phyloP scores from a whole-genome alignment of 768 basidiomycete genomes.

The Sistotremastrum niveocremeum region DNA sequence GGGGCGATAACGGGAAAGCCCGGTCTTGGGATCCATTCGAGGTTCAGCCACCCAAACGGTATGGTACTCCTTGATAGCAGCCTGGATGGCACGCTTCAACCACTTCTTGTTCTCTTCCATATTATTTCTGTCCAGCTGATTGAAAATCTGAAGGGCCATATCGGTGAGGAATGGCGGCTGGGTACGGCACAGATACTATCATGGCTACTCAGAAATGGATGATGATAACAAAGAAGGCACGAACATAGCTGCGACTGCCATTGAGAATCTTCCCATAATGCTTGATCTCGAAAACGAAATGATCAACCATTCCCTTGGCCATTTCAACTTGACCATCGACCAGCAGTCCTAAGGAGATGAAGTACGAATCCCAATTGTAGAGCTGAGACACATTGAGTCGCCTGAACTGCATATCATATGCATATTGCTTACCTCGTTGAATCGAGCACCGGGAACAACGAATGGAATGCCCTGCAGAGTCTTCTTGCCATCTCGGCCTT shows the following conservation, averaged over 20 bases:
- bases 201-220: not conserved
- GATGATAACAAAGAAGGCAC: constrained; percentile 2
- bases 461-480: constrained; percentile 91
- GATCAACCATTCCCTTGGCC: constrained; percentile 97
- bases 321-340: constrained; percentile 89
- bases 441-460: constrained; percentile 90
- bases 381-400: constrained; percentile 31
- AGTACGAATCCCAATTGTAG: constrained; percentile 95
- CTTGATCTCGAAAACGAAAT: constrained; percentile 98
- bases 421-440: constrained; percentile 61
- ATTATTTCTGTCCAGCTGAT: constrained; percentile 82
- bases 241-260: constrained; percentile 67
- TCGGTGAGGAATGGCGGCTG: constrained; percentile 99
- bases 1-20: constrained; percentile 87
- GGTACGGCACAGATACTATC: constrained; percentile 83
- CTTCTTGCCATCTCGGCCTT: constrained; percentile 64
- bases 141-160: constrained; percentile 96
- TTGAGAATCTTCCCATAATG: constrained; percentile 96
- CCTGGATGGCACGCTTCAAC: constrained; percentile 92
- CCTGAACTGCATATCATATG: not conserved
- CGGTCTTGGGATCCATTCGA: constrained; percentile 87
- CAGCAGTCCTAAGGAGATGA: constrained; percentile 84
- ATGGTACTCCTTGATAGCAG: constrained; percentile 98
- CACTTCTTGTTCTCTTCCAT: constrained; percentile 70
- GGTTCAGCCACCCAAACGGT: constrained; percentile 94